Evolutionary conservation across 2,329 filamentous ascomycete genomes (phyloP), one percentile per base, ranked within the genome.

Genomic region (Colletotrichum phormii): DNA sequence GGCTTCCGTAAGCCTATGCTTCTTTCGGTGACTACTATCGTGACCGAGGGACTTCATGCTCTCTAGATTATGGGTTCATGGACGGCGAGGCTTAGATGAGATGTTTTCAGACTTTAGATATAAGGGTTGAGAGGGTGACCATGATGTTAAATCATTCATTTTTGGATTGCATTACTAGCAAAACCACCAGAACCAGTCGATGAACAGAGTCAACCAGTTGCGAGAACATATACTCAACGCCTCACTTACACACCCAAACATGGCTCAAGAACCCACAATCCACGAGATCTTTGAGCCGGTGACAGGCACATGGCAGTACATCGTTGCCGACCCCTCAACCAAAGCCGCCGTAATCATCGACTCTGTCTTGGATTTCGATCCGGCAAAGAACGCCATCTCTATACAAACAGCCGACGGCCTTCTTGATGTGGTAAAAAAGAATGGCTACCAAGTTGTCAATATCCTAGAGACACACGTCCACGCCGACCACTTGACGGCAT

Each of bases 401-500:
- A 90, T 88, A 0, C 57, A 75, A 1, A 80, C 85, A 1, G 89
- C 89, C 18, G 87, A 91, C 72, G 37, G 63, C 0, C 75, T 91
- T 0, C 81, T 91, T 0, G 73, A 79, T 0, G 24, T 87, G 0
- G 76, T 88, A n/a, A 71, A 75, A 2, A 76, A 83, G 8, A 77
- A 86, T 1, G 79, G 80, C 2, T 90, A 89, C 76, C 82, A 75
- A 1, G 77, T 91, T 37, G 79, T 81, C 4, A 80, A 78, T 54
- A 87, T 91, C 49, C 82, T 91, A 9, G 89, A 91, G 75, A 91
- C 89, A 0, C 89, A 91, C 76, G 84, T 83, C 1, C 86, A 90
- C 73, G 87, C 87, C 35, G 87, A 90, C 71, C 88, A 90, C 73
- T 75, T 90, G 2, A 90, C 87, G 5, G 86, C 89, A 0, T 82